These are phyloP conservation scores for Leishmania amazonensis DNA, from an alignment of 208 protist genomes.

Conservation along the genomic window DNA sequence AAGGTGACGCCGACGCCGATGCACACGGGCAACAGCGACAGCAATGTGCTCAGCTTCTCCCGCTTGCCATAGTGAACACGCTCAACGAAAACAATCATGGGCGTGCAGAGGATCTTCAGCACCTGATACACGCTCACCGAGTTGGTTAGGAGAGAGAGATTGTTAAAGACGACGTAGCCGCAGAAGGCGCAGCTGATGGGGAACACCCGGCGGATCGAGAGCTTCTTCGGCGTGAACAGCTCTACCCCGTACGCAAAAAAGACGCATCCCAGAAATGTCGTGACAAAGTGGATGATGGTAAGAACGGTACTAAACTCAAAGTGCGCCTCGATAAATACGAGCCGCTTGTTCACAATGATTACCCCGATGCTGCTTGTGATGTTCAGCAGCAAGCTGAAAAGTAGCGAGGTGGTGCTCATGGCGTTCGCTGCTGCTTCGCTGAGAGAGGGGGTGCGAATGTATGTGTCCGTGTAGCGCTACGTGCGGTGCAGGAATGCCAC, in stretches of 20 bases:
- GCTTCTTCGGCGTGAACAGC: conserved; percentile 45
- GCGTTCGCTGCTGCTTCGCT: neutral
- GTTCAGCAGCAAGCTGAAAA: conserved; percentile 66
- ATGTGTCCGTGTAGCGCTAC: neutral
- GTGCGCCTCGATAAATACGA: conserved; percentile 57
- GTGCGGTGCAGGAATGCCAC: neutral
- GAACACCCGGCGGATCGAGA: conserved; percentile 46
- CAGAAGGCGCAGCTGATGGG: conserved; percentile 80
- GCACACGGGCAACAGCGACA: conserved; percentile 80
- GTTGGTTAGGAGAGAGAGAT: conserved; percentile 85
- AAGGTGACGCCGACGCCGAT: conserved; percentile 76
- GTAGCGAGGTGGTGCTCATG: conserved; percentile 18
- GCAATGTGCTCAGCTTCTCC: conserved; percentile 39
- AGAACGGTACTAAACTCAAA: conserved; percentile 73
- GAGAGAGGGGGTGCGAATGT: neutral
- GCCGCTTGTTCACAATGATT: conserved; percentile 74
- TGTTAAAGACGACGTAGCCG: conserved; percentile 89
- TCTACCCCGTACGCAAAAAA: conserved; percentile 39
- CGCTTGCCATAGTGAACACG: conserved; percentile 47
- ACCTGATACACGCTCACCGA: conserved; percentile 87
- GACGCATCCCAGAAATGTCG: conserved; percentile 67
- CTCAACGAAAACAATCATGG: conserved; percentile 77
- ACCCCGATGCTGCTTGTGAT: conserved; percentile 72
- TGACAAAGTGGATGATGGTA: conserved; percentile 76
- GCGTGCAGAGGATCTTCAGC: conserved; percentile 86